A percentile compares a stretch with the other conserved stretches of the same genome.
Conservation (phyloP, 805 yeast genomes). For the Lachancea sp. region DNA sequence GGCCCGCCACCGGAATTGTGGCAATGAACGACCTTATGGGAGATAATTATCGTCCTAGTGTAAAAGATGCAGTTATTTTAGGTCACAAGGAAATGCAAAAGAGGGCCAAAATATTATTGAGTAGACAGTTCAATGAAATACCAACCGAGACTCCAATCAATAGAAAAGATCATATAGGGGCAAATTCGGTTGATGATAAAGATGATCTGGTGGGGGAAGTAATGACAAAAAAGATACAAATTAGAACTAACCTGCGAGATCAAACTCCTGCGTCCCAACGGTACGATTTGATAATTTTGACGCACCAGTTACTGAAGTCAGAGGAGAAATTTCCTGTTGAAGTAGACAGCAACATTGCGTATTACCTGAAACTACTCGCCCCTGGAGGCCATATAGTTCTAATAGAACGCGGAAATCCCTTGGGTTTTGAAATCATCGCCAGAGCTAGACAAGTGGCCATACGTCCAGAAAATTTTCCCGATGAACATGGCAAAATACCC, state of each 20-base stretch:
- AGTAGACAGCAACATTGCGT: constrained; percentile 61
- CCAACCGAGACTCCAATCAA: constrained; percentile 12
- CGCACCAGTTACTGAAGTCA: constrained; percentile 65
- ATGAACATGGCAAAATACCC: constrained; percentile 58
- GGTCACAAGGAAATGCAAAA: constrained; percentile 71
- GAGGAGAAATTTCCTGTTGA: constrained; percentile 60
- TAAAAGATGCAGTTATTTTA: constrained; percentile 64
- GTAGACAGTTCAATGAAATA: constrained; percentile 56
- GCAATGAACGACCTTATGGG: constrained; percentile 84
- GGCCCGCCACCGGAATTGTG: constrained; percentile 88
- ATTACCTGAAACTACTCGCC: constrained; percentile 51
- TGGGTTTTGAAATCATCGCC: constrained; percentile 83
- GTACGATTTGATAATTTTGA: constrained; percentile 79
- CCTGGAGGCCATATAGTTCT: constrained; percentile 79
- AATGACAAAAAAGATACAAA: constrained; percentile 48
- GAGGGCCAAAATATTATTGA: constrained; percentile 69
- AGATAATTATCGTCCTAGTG: constrained; percentile 49
- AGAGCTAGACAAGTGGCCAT: constrained; percentile 84
- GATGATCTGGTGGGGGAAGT: constrained; percentile 46
- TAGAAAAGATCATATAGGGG: constrained; percentile 12
- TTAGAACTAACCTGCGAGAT: constrained; percentile 50
- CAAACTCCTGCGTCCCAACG: constrained; percentile 43
- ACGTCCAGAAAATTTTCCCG: constrained; percentile 66
- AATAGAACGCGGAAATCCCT: constrained; percentile 82
- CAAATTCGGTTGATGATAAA: constrained; percentile 21